Evolutionary conservation across 2,329 filamentous ascomycete genomes (phyloP).

Genomic region (Penicillium corylophilum): DNA sequence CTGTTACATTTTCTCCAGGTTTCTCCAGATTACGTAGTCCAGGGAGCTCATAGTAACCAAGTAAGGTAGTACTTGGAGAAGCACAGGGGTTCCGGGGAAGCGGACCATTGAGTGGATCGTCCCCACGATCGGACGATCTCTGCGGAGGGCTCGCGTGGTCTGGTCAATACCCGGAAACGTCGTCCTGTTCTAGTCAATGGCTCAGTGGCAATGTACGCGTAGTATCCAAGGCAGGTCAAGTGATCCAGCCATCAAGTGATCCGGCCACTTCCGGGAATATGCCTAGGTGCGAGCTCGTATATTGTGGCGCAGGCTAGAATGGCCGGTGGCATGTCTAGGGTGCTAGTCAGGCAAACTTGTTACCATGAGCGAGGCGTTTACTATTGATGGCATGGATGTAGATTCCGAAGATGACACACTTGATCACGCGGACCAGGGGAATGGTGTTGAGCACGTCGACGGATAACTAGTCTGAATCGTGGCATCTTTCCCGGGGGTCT

Average conservation of each 20-base stretch:
- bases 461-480: too few relatives aligned
- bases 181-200: neutral
- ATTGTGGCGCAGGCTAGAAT: neutral
- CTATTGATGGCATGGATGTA: neutral
- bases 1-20: neutral
- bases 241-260: neutral
- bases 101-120: neutral
- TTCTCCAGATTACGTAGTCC: neutral
- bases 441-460: too few relatives aligned
- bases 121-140: neutral
- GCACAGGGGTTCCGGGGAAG: neutral
- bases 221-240: neutral
- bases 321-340: neutral
- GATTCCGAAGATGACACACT: too few relatives aligned
- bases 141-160: conserved; percentile 2
- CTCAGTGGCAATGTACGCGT: neutral
- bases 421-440: too few relatives aligned
- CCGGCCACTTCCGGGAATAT: neutral
- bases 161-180: neutral
- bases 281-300: neutral
- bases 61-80: too few relatives aligned
- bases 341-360: neutral
- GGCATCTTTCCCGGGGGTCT: too few relatives aligned
- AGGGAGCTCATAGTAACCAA: too few relatives aligned
- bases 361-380: neutral